Base-by-base conservation (phyloP, 257 asterid genomes). In the Pogostemon cablin region DNA sequence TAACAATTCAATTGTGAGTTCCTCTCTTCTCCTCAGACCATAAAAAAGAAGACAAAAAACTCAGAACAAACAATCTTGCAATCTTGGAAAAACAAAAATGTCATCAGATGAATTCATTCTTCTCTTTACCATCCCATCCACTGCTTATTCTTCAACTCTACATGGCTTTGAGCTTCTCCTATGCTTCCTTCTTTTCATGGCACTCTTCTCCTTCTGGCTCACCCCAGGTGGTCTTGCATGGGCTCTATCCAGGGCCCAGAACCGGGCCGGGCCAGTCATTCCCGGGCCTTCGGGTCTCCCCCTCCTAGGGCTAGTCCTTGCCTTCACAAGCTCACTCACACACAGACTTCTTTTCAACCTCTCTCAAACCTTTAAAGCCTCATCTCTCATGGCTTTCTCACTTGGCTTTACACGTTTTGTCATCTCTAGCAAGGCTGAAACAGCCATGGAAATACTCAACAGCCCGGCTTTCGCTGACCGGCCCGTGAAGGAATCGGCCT, bases 191-290 rank as follows among this genome's bases (percentile, higher is more conserved):
- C 75, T 84, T 12, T 82, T 89, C 63, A 8, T 78, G 3, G 84
- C 86, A 1, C 64, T 82, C 0, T 78, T 87, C 3, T 77, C 86
- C 69, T 81, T 91, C 67, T 89, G 88, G 90, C 80, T 89, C 3
- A 76, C 87, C 3, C 97, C 96, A 0, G 97, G 97, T 3, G 97
- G 96, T 0, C 88, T 91, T 57, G 93, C 96, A 68, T 91, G 97
- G 97, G 90, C 96, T 1, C 75, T 91, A 4, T 61, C 79, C 55
- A 78, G 68, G 74, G 53, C 84, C 62, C 79, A 50, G 12, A 2
- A 72, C 58, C 79, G 82, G 5, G 10, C 87, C 55, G 47, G 47
- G 3, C 15, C 72, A 1, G 77, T 83, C 17, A 82, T 91, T 67
- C 90, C 93, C 0, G 97, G 97, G 5, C 95, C 97, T 0, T 86